Evolutionary conservation across 169 alveolate species (phyloP), one percentile per base, ranked within the genome.

Genomic region (Pseudocohnilembus persalinus): DNA sequence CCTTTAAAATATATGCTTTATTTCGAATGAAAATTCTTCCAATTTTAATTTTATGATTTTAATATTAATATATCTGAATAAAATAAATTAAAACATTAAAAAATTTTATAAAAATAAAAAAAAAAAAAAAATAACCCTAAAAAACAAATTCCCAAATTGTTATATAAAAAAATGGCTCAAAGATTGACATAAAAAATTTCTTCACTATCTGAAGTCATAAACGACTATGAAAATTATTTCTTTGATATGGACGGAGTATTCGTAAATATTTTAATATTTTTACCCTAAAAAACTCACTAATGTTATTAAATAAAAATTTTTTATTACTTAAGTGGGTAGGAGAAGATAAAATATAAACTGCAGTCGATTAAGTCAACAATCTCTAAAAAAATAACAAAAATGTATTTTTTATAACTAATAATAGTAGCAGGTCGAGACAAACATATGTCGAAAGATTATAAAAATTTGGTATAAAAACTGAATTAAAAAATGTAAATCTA

Each of bases 181-280:
- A n/a, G n/a, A n/a, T n/a, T n/a, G n/a, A n/a, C n/a, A n/a, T n/a
- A n/a, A n/a, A n/a, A n/a, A n/a, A n/a, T n/a, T n/a, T 77, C 83
- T 24, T 49, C 30, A 24, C 49, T 79, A 35, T 28, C 49, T 1
- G 84, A 79, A 28, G 32, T 79, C 15, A 63, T 29, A 29, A 75
- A 79, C 1, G 63, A 64, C 0, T 79, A 79, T 25, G 31, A 79
- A 49, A 73, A 68, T 0, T 79, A 49, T 29, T 79, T 79, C n/a
- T 79, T 79, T 72, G 84, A 79, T 29, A 79, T 79, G 84, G 84
- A 79, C 29, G 84, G 84, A 11, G 84, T 79, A 49, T 79, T 35
- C 30, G 84, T 79, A 79, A 79, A 6, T 26, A 29, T 31, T 6
- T 25, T 16, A n/a, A 79, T 49, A 49, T 4, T 28, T 29, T 11